A percentile compares a stretch with the other conserved stretches of the same genome.
phyloP scores from a whole-genome alignment of 257 asterid genomes.

The Solanum appendiculatum region DNA sequence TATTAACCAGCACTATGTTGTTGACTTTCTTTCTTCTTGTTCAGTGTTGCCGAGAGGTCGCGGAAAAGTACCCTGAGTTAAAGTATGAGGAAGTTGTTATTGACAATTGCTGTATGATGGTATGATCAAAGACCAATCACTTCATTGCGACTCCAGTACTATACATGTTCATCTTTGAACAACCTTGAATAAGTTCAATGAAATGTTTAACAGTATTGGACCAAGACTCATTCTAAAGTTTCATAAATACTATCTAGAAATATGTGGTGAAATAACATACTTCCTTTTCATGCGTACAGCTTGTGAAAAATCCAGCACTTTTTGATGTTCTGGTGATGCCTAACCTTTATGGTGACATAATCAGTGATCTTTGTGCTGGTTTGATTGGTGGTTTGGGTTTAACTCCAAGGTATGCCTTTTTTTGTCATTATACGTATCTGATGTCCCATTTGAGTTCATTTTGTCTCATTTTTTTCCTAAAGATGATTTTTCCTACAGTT shows the following conservation, averaged over 20 bases:
- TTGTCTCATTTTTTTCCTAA: not conserved
- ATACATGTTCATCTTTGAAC: not conserved
- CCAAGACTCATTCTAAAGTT: not conserved
- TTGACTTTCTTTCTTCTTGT: constrained; percentile 15
- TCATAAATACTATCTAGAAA: not conserved
- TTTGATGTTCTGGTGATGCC: constrained; percentile 17
- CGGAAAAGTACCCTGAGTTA: constrained; percentile 86
- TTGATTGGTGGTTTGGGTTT: constrained; percentile 92
- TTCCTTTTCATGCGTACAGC: constrained; percentile 28
- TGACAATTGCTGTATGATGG: constrained; percentile 98
- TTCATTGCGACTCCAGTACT: not conserved
- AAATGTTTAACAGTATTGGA: not conserved
- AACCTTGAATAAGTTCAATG: not conserved
- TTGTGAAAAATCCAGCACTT: constrained; percentile 64
- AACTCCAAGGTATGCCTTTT: constrained; percentile 66
- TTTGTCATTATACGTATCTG: not conserved
- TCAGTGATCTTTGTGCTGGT: constrained; percentile 89
- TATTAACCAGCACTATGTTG: constrained; percentile 3
- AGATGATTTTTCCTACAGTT: constrained; percentile 24
- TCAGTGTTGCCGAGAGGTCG: constrained; percentile 98
- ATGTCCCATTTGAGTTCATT: not conserved
- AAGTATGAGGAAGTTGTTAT: constrained; percentile 89
- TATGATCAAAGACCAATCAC: constrained; percentile 10
- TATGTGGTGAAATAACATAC: not conserved
- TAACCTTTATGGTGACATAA: constrained; percentile 49